phyloP scores from a whole-genome alignment of 1,284 basidiomycete species.

The Amylostereum chailletii region DNA sequence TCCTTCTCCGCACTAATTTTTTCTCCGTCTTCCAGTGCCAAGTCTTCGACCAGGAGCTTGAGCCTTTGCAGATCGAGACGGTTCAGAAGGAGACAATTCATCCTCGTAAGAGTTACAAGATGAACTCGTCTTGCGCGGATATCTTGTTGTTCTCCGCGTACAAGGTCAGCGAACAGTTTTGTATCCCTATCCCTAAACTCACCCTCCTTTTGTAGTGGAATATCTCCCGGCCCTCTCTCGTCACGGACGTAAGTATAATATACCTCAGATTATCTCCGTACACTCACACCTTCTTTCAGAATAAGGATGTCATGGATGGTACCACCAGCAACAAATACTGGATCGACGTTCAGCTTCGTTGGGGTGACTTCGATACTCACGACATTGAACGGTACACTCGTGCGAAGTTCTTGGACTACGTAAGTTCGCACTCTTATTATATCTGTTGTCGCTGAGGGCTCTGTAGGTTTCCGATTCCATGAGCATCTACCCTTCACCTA shows the following conservation, averaged over 20 bases:
- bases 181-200: conserved; percentile 1
- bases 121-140: conserved; percentile 97
- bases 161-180: conserved; percentile 42
- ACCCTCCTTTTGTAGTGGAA: conserved; percentile 66
- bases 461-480: conserved; percentile 82
- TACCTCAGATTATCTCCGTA: neutral
- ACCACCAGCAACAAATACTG: conserved; percentile 99
- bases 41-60: conserved; percentile 98
- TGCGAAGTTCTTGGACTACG: conserved; percentile 96
- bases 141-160: conserved; percentile 95
- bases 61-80: conserved; percentile 97
- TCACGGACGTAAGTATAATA: conserved; percentile 70
- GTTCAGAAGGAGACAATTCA: conserved; percentile 99
- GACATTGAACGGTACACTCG: conserved; percentile 97
- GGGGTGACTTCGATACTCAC: conserved; percentile 99
- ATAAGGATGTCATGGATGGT: conserved; percentile 93
- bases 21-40: conserved; percentile 54
- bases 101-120: conserved; percentile 99
- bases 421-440: conserved; percentile 25
- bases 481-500: conserved; percentile 97
- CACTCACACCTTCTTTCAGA: conserved; percentile 29
- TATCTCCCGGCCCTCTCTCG: conserved; percentile 90
- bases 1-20: neutral
- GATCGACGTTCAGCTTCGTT: conserved; percentile 96
- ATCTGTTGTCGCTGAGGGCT: neutral